Evolutionary conservation across 352 stramenopile species (phyloP).

Genomic region (Aphanomyces invadans): DNA sequence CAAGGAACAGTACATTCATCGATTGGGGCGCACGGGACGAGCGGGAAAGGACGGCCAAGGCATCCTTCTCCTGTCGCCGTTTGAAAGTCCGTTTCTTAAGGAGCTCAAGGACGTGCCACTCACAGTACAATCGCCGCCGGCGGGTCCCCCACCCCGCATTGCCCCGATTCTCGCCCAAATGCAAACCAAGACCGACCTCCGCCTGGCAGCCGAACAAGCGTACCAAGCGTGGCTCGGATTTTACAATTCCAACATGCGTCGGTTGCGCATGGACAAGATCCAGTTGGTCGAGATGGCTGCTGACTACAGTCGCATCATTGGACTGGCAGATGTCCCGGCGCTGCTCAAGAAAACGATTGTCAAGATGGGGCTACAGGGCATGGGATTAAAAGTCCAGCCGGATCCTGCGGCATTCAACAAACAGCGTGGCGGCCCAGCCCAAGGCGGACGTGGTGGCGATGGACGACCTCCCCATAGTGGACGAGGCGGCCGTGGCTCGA

Average conservation of each 20-base stretch:
- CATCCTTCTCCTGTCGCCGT: conserved; percentile 75
- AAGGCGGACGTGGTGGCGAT: neutral
- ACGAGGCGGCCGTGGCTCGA: too few species aligned
- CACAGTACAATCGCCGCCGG: conserved; percentile 24
- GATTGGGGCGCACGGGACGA: conserved; percentile 89
- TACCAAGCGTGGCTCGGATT: conserved; percentile 95
- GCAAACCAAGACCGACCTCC: conserved; percentile 43
- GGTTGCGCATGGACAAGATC: conserved; percentile 26
- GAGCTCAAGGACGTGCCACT: conserved; percentile 65
- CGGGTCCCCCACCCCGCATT: neutral
- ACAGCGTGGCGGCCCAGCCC: neutral
- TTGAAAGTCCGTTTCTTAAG: conserved; percentile 68
- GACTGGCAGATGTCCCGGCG: conserved; percentile 34
- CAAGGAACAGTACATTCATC: conserved; percentile 93
- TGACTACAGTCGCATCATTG: conserved; percentile 31
- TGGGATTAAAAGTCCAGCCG: conserved; percentile 13
- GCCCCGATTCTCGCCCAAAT: conserved; percentile 24
- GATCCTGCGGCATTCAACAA: neutral
- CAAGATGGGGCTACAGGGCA: conserved; percentile 77
- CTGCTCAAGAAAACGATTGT: conserved; percentile 57
- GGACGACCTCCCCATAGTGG: too few species aligned
- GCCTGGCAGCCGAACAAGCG: conserved; percentile 75
- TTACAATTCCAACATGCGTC: conserved; percentile 73
- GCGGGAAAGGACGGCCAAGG: conserved; percentile 81
- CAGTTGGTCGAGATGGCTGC: conserved; percentile 48